Conservation (phyloP, 1,284 basidiomycete genomes). For the Papiliotrema terrestris region DNA sequence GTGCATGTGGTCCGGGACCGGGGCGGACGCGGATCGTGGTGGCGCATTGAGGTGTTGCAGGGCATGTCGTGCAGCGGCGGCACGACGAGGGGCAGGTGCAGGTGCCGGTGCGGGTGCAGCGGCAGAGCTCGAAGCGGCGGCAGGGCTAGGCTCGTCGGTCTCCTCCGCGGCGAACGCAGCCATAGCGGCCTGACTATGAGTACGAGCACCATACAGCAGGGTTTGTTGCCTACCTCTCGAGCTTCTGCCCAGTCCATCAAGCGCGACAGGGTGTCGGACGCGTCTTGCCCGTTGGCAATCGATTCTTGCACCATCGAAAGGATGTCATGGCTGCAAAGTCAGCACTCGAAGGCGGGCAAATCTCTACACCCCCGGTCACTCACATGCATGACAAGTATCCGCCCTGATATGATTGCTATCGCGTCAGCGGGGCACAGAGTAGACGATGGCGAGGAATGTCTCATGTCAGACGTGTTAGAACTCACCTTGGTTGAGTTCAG, state of each 20-base stretch:
- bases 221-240: constrained; percentile 33
- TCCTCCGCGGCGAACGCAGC: constrained; percentile 42
- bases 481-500: constrained; percentile 48
- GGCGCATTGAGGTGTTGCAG: neutral
- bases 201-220: neutral
- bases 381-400: constrained; percentile 48
- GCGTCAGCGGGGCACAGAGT: neutral
- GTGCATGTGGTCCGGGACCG: neutral
- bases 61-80: neutral
- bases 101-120: neutral
- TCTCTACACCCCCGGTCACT: constrained; percentile 17
- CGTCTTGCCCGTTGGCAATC: constrained; percentile 40
- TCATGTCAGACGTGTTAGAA: neutral
- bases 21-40: constrained; percentile 1
- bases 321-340: constrained; percentile 32
- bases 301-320: constrained; percentile 45
- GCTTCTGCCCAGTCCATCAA: constrained; percentile 52
- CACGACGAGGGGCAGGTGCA: constrained; percentile 4
- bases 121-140: neutral
- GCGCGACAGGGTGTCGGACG: constrained; percentile 41
- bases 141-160: constrained; percentile 20
- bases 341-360: neutral
- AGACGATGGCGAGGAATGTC: neutral
- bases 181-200: constrained; percentile 31
- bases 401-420: constrained; percentile 48